phyloP scores from a whole-genome alignment of 148 eudicot species.

The Spergularia marina region DNA sequence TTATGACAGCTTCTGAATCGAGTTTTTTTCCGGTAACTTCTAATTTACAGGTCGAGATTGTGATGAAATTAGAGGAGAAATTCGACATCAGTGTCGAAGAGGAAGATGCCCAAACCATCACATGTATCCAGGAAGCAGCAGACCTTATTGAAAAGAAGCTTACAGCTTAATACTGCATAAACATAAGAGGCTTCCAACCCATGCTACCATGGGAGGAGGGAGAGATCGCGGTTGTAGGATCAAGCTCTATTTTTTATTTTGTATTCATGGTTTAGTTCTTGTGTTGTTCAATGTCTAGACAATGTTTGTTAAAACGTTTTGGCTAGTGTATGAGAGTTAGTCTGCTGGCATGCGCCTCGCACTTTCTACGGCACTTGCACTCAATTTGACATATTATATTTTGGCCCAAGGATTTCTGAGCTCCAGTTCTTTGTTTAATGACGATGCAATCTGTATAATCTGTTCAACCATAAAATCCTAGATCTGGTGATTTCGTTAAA shows the following conservation, averaged over 20 bases:
- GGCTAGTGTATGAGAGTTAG: slow-evolving; percentile 22
- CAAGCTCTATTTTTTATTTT: slow-evolving; percentile 13
- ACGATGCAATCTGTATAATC: no score
- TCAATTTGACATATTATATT: no score
- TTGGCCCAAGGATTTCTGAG: no score
- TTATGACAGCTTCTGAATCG: no score
- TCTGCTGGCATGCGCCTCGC: background rate
- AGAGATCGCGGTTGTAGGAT: slow-evolving; percentile 12
- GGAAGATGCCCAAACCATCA: slow-evolving; percentile 48
- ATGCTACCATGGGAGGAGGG: slow-evolving; percentile 8
- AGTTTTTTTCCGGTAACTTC: background rate
- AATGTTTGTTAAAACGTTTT: slow-evolving; percentile 13
- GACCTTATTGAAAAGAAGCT: slow-evolving; percentile 45
- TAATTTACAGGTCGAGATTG: slow-evolving; percentile 52
- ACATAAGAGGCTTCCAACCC: slow-evolving; percentile 3
- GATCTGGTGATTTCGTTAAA: no score
- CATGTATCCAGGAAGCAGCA: slow-evolving; percentile 56
- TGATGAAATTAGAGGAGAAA: slow-evolving; percentile 62
- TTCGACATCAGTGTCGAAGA: slow-evolving; percentile 55
- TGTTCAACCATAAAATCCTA: no score
- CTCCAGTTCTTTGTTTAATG: no score
- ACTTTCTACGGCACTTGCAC: background rate
- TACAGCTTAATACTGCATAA: background rate
- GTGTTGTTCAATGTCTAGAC: slow-evolving; percentile 9
- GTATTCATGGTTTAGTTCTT: background rate